Conservation (phyloP, 2,329 filamentous ascomycete species). For the Curvularia eragrostidis region DNA sequence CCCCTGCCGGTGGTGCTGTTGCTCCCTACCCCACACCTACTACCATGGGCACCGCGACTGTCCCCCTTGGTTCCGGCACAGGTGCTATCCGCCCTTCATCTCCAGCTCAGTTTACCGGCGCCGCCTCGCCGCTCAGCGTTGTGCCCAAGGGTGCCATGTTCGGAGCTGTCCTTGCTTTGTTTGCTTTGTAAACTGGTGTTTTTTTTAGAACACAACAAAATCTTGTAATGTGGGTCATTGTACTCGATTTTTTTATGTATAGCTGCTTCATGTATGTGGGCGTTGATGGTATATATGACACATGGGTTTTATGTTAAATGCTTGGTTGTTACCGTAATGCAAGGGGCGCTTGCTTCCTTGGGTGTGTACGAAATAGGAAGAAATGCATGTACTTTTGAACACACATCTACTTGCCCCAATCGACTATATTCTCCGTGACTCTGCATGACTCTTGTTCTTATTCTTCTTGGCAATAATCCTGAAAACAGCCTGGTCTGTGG, state of each 20-base stretch:
- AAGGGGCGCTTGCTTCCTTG: background rate
- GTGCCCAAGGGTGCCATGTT: slow-evolving; percentile 33
- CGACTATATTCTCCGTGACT: background rate
- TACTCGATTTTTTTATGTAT: slow-evolving; percentile 2
- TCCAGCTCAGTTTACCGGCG: slow-evolving; percentile 46
- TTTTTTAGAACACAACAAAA: background rate
- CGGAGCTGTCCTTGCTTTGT: slow-evolving; percentile 42
- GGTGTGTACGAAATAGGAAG: background rate
- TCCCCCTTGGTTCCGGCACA: slow-evolving; percentile 31
- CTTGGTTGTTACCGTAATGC: slow-evolving; percentile 1
- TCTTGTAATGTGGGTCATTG: background rate
- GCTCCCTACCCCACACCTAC: slow-evolving; percentile 36
- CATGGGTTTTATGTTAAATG: background rate
- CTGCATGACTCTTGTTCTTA: background rate
- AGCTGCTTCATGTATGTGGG: slow-evolving; percentile 1
- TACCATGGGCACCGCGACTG: slow-evolving; percentile 28
- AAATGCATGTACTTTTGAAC: background rate
- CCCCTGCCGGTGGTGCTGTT: slow-evolving; percentile 7
- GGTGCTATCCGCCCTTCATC: slow-evolving; percentile 27
- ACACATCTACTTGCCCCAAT: too few relatives aligned
- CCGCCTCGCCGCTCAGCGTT: slow-evolving; percentile 36
- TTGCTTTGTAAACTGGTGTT: slow-evolving; percentile 38
- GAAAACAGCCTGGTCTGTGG: background rate
- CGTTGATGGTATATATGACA: background rate
- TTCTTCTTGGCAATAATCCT: background rate